Evolutionary conservation across 2,329 filamentous ascomycete genomes (phyloP), one percentile per base, ranked within the genome.

Genomic region (Colletotrichum agaves): DNA sequence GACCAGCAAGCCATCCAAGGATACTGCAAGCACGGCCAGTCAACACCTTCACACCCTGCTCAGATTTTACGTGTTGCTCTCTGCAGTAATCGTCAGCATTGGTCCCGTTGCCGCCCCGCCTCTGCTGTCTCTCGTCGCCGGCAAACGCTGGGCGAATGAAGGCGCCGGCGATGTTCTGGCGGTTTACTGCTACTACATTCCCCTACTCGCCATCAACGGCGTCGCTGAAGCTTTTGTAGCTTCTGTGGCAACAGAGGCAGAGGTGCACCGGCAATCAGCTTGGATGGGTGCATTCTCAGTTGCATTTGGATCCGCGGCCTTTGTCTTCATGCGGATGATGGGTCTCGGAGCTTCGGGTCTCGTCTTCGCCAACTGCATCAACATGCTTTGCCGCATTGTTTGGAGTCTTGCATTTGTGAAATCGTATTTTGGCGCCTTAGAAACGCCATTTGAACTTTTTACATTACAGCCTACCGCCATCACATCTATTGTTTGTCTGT

Each of bases 211-310:
- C 3, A 82, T 97, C 73, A 99, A 99, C 75, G 96, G 96, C 58
- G 88, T 98, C 21, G 89, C 91, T 2, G 96, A 99, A 80, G 93
- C 94, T 0, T 98, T 99, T 73, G 94, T 98, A 15, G 91, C 94
- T 1, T 93, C 93, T 2, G 93, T 97, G 1, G 94, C 95, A 0
- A 90, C 87, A 0, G 87, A 93, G 70, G 79, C 84, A 4, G 87
- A 98, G 72, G 87, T 99, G 3, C 89, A 93, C 70, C 79, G 77
- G 4, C 96, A 99, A 77, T 93, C 92, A 0, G 77, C 88, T 4
- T 96, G 90, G 89, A 98, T 99, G 95, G 86, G 87, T 4, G 84
- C 81, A 2, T 98, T 97, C 76, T 97, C 93, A 3, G 81, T 86
- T 7, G 87, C 87, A 2, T 98, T 98, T 77, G 92, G 88, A 0